These are phyloP conservation scores for Tylopilus rubrobrunneus DNA, from an alignment of 768 basidiomycete genomes.

Conservation along the genomic window DNA sequence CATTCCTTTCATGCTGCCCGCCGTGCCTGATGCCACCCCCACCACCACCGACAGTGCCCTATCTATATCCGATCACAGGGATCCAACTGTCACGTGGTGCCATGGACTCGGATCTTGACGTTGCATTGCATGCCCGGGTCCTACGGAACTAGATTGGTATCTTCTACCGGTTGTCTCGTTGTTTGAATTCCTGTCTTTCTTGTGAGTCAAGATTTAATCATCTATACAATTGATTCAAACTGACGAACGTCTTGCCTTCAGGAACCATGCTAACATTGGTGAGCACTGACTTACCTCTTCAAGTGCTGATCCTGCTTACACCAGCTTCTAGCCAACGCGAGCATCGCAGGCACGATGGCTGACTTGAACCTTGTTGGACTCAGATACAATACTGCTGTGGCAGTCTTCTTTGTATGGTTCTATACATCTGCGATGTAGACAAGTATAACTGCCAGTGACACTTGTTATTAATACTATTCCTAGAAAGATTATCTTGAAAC, in stretches of 20 bases:
- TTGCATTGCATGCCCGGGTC: conserved; percentile 4
- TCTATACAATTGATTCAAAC: not conserved
- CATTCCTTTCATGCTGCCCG: too few relatives aligned
- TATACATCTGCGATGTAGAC: not conserved
- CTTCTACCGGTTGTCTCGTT: conserved; percentile 16
- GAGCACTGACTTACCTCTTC: conserved; percentile 8
- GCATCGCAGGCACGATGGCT: conserved; percentile 42
- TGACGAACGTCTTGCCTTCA: conserved; percentile 7
- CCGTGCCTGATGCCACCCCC: too few relatives aligned
- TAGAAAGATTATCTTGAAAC: conserved; percentile 37
- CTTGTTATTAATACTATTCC: not conserved
- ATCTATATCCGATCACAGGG: too few relatives aligned
- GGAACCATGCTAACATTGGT: conserved; percentile 45
- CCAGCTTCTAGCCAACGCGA: conserved; percentile 34
- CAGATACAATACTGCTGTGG: conserved; percentile 36
- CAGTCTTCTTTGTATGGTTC: conserved; percentile 35
- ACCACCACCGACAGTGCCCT: too few relatives aligned
- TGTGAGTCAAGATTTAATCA: conserved; percentile 6
- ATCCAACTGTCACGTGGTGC: too few relatives aligned
- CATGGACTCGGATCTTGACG: not conserved
- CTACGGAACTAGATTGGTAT: conserved; percentile 19
- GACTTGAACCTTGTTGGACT: conserved; percentile 36
- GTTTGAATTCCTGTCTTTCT: conserved; percentile 16
- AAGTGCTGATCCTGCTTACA: conserved; percentile 1
- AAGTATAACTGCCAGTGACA: not conserved